These are phyloP conservation scores for Eucalyptus sp. DNA, from an alignment of 345 rosid genomes.

Conservation along the genomic window DNA sequence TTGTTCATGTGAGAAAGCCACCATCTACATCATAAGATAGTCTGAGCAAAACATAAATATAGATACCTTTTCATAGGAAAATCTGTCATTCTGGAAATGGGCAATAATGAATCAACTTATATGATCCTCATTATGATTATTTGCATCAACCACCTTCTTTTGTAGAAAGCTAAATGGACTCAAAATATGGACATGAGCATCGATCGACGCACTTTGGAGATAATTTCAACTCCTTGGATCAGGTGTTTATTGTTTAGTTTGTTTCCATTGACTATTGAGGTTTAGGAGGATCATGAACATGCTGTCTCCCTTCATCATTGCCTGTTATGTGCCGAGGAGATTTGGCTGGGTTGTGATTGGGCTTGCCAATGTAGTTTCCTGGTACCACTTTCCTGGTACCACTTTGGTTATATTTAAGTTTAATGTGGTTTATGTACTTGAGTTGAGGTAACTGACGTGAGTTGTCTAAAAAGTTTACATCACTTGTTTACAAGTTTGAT, in stretches of 20 bases:
- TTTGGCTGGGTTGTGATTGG: neutral
- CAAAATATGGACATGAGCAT: neutral
- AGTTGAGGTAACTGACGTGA: neutral
- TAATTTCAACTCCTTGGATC: constrained; percentile 56
- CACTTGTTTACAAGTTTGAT: neutral
- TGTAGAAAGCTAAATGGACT: constrained; percentile 22
- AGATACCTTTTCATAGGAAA: neutral
- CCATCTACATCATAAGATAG: neutral
- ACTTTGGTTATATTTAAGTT: neutral
- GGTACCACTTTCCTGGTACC: neutral
- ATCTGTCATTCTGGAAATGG: constrained; percentile 1
- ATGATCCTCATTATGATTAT: constrained; percentile 4
- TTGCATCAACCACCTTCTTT: constrained; percentile 2
- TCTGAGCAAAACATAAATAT: neutral
- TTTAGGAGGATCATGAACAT: neutral
- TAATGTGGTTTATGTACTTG: neutral
- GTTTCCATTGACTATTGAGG: neutral
- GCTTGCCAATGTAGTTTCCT: neutral
- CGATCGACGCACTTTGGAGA: constrained; percentile 41
- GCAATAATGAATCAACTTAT: constrained; percentile 16
- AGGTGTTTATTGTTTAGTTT: constrained; percentile 25
- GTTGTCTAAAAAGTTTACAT: neutral
- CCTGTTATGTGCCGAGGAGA: neutral
- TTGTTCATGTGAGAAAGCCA: neutral
- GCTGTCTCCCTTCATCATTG: neutral